Evolutionary conservation across 352 stramenopile species (phyloP).

Genomic region (Salisapilia sapeloensis): DNA sequence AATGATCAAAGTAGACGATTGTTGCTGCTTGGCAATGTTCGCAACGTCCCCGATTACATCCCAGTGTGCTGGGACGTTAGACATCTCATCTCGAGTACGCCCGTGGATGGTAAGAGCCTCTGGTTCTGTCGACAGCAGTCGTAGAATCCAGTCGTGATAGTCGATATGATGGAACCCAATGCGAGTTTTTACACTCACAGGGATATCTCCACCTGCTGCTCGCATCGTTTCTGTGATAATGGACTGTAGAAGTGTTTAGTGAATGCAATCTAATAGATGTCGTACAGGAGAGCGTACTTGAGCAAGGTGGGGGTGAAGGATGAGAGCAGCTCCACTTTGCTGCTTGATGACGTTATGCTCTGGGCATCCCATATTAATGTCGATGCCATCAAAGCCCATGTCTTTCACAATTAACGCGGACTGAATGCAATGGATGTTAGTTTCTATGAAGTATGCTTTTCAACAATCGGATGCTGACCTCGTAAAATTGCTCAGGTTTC

Average conservation of each 20-base stretch:
- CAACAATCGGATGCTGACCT: conserved; percentile 13
- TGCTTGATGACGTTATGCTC: conserved; percentile 68
- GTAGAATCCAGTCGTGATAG: conserved; percentile 59
- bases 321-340: conserved; percentile 48
- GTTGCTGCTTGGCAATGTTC: conserved; percentile 20
- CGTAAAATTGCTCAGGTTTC: conserved; percentile 75
- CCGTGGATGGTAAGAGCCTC: conserved; percentile 68
- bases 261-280: no score
- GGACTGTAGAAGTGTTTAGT: no score
- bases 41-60: conserved; percentile 65
- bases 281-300: conserved; percentile 9
- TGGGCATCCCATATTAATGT: conserved; percentile 79
- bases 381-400: conserved; percentile 69
- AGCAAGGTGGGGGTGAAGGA: conserved; percentile 36
- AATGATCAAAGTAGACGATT: conserved; percentile 45
- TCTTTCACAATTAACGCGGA: conserved; percentile 59
- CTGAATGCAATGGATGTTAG: conserved; percentile 5
- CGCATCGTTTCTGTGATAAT: no score
- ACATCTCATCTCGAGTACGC: conserved; percentile 69
- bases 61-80: conserved; percentile 64
- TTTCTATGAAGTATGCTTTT: not conserved
- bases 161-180: conserved; percentile 65
- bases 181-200: conserved; percentile 64
- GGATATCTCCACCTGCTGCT: conserved; percentile 33
- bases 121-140: conserved; percentile 41